phyloP scores from a whole-genome alignment of 345 rosid genomes.

The Fremontodendron californicum region DNA sequence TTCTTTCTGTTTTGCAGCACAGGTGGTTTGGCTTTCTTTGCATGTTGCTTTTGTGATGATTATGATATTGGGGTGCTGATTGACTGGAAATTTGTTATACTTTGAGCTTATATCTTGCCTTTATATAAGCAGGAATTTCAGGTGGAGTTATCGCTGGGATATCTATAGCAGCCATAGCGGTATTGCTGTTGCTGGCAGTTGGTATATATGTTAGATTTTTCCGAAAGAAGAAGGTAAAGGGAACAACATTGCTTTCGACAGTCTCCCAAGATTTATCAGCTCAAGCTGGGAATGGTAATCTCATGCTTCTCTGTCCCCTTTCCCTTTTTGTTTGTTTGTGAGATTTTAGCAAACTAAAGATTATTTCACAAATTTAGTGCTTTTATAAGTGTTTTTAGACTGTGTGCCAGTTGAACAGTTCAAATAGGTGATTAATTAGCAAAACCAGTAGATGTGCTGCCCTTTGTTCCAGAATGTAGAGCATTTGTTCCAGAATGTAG shows the following conservation, averaged over 20 bases:
- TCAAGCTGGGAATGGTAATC: conserved; percentile 35
- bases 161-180: conserved; percentile 43
- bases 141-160: conserved; percentile 71
- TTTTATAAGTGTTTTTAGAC: background rate
- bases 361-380: background rate
- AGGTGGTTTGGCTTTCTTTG: conserved; percentile 47
- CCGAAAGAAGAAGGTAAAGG: conserved; percentile 48
- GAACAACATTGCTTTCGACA: conserved; percentile 30
- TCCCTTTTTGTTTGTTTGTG: background rate
- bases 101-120: conserved; percentile 24
- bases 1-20: conserved; percentile 49
- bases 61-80: conserved; percentile 20
- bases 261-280: conserved; percentile 34
- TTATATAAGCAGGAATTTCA: conserved; percentile 47
- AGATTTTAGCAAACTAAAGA: background rate
- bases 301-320: background rate
- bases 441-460: background rate
- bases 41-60: conserved; percentile 20
- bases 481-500: background rate
- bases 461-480: background rate
- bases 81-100: conserved; percentile 11
- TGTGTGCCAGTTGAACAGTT: background rate
- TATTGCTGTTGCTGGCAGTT: conserved; percentile 36
- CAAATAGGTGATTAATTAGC: background rate
- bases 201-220: conserved; percentile 37